Evolutionary conservation across 352 stramenopile genomes (phyloP).

Genomic region (Aphanomyces stellatus): DNA sequence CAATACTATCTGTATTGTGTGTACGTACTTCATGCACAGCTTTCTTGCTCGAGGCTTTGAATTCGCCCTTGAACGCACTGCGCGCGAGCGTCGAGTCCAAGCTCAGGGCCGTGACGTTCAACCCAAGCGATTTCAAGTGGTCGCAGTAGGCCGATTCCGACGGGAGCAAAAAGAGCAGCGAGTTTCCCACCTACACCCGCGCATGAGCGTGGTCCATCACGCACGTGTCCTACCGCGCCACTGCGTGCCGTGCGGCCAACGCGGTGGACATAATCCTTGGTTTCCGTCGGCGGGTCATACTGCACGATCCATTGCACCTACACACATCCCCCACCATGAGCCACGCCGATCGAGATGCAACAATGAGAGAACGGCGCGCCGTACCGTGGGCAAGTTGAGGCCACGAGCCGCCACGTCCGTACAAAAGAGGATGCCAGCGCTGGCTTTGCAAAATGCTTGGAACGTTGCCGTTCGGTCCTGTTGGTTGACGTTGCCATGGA

Average conservation of each 20-base stretch:
- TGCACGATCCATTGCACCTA: slow-evolving; percentile 89
- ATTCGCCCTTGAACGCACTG: slow-evolving; percentile 39
- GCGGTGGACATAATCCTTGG: slow-evolving; percentile 80
- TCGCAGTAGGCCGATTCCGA: slow-evolving; percentile 93
- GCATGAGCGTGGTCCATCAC: neutral
- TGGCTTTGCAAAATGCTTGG: slow-evolving; percentile 43
- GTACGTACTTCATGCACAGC: slow-evolving; percentile 47
- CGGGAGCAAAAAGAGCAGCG: slow-evolving; percentile 95
- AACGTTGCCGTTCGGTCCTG: slow-evolving; percentile 50
- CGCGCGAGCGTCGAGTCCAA: slow-evolving; percentile 76
- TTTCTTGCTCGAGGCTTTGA: slow-evolving; percentile 55
- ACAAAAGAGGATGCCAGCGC: slow-evolving; percentile 62
- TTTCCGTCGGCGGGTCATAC: slow-evolving; percentile 87
- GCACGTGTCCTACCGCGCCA: slow-evolving; percentile 20
- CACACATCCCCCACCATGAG: neutral
- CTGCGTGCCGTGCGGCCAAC: slow-evolving; percentile 71
- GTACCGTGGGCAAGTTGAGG: slow-evolving; percentile 64
- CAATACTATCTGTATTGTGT: slow-evolving; percentile 11
- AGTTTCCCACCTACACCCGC: slow-evolving; percentile 76
- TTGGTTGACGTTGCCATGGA: slow-evolving; percentile 95
- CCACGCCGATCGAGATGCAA: too few relatives aligned
- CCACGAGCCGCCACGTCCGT: slow-evolving; percentile 88
- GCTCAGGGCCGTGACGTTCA: slow-evolving; percentile 76
- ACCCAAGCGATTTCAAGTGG: slow-evolving; percentile 80
- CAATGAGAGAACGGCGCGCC: neutral